Evolutionary conservation across 202 grass and related monocot species (phyloP), one percentile per base, ranked within the genome.

Genomic region (Digitaria exilis): DNA sequence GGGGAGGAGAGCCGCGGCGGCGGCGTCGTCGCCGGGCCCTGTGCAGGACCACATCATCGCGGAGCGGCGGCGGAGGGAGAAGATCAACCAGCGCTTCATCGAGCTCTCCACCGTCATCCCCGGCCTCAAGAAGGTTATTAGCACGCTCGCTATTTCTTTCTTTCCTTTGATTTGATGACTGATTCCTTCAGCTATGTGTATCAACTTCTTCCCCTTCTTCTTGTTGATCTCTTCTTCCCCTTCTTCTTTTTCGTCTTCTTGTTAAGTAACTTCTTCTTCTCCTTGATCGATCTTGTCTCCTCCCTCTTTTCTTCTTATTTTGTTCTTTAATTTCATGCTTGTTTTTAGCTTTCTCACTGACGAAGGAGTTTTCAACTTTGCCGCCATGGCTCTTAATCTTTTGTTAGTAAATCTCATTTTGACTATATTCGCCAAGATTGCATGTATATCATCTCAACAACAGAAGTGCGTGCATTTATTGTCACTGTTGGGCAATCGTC

Each of bases 101-200:
- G 94, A 94, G 77, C 91, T 97, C 55, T 97, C 94, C 15, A 82
- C 92, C 15, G 74, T 94, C 46, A 97, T 97, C 73, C 94, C 94
- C 49, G 57, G 74, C 4, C 89, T 97, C 26, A 94, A 92, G 68
- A 97, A 97, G 91, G 94, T 93, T 58, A n/a, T n/a, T n/a, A n/a
- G n/a, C n/a, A n/a, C 59, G 10, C 0, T 21, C 29, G 15, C 6
- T 61, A 3, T 66, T 52, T 26, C 1, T 16, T 75, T 22, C 29
- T 49, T 62, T 65, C 14, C 32, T 22, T 57, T 14, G 32, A 54
- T 44, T 63, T 9, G 16, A 56, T 67, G 2, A 31, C 5, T 22
- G 3, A 50, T 35, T 37, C 35, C 6, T 37, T 34, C 28, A 73
- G 69, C 26, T 78, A 45, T n/a, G n/a, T n/a, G n/a, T n/a, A n/a